Conservation (phyloP, 1,284 basidiomycete species). For the Pseudozyma hubeiensis region DNA sequence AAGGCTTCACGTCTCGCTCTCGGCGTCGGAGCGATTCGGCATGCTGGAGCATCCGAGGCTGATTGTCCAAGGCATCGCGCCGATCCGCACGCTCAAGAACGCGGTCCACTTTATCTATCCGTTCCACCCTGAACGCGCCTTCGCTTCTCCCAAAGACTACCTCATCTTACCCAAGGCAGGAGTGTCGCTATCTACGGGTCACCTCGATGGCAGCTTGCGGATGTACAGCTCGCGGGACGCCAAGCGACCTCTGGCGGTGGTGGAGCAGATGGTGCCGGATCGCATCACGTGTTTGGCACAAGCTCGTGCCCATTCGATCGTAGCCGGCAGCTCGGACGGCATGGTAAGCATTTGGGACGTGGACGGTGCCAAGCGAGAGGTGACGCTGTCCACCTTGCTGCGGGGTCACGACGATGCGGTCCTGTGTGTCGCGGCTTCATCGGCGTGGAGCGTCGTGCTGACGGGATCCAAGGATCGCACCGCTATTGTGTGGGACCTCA, state of each 20-base stretch:
- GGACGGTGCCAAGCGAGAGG: conserved; percentile 34
- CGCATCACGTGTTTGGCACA: conserved; percentile 74
- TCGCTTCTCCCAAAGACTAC: conserved; percentile 75
- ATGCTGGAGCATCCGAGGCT: conserved; percentile 78
- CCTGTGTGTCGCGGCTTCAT: conserved; percentile 78
- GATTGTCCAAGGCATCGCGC: conserved; percentile 61
- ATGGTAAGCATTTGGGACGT: conserved; percentile 51
- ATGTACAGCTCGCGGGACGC: conserved; percentile 68
- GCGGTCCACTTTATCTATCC: conserved; percentile 74
- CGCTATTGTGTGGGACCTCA: conserved; percentile 90
- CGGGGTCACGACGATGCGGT: conserved; percentile 78
- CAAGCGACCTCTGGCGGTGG: conserved; percentile 76
- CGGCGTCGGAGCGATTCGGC: conserved; percentile 72
- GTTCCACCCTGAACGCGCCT: conserved; percentile 74
- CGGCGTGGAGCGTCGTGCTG: conserved; percentile 83
- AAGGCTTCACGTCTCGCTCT: conserved; percentile 13
- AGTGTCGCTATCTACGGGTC: conserved; percentile 77
- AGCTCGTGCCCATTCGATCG: conserved; percentile 78
- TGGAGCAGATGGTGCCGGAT: conserved; percentile 48
- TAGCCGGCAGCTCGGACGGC: conserved; percentile 75
- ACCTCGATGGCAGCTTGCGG: conserved; percentile 72
- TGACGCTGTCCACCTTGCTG: conserved; percentile 73
- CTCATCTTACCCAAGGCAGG: conserved; percentile 75
- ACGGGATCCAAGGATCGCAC: conserved; percentile 87
- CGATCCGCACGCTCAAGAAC: conserved; percentile 63